phyloP scores from a whole-genome alignment of 257 asterid species.

The Rubia yunnanensis region DNA sequence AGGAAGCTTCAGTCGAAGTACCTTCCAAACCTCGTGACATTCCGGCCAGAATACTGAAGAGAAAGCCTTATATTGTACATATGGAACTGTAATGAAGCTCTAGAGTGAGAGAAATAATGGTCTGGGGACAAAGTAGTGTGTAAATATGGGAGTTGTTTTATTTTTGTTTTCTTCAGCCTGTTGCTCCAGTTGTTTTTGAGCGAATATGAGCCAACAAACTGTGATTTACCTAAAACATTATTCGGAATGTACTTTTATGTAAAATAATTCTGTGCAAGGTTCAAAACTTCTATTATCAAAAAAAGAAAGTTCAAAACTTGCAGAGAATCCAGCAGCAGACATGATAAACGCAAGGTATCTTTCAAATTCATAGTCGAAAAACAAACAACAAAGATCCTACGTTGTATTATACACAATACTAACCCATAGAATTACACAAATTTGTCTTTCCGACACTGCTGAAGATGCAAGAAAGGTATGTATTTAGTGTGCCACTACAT shows the following conservation, averaged over 20 bases:
- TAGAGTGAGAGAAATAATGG: background rate
- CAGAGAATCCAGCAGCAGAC: background rate
- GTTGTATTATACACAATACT: constrained; percentile 6
- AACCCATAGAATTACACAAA: background rate
- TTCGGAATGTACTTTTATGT: background rate
- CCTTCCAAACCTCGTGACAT: constrained; percentile 74
- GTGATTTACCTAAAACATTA: too few relatives aligned
- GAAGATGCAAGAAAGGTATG: background rate
- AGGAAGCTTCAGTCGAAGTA: constrained; percentile 52
- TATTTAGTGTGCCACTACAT: background rate
- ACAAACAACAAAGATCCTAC: background rate
- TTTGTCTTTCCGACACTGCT: background rate
- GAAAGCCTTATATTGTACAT: background rate
- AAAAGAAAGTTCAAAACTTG: background rate
- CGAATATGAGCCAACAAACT: background rate
- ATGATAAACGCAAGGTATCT: background rate
- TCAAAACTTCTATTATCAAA: too few relatives aligned
- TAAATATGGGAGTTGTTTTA: background rate
- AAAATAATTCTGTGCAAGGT: background rate
- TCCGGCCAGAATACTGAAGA: constrained; percentile 44
- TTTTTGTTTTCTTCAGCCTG: background rate
- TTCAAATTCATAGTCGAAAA: background rate
- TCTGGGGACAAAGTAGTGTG: background rate
- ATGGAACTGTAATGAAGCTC: background rate
- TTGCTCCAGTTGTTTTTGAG: background rate